Percentiles rank a stretch among this genome's conserved stretches.
phyloP scores from a whole-genome alignment of 768 basidiomycete genomes.

The Crucibulum laeve region DNA sequence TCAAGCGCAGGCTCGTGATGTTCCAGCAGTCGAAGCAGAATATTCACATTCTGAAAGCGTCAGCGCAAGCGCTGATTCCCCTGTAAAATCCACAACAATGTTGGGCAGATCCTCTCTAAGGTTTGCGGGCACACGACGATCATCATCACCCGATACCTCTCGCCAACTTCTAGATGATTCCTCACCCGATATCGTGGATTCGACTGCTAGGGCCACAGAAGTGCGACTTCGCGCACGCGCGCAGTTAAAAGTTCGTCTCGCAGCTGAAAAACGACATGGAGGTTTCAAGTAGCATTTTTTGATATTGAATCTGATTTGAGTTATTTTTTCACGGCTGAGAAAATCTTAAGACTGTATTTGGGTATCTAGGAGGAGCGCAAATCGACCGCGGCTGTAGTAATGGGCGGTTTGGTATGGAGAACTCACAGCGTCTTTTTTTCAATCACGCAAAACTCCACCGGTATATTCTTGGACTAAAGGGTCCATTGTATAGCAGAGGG shows the following conservation, averaged over 20 bases:
- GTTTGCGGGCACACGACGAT: constrained; percentile 3
- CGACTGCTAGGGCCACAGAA: constrained; percentile 29
- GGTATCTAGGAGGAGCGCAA: too few relatives aligned
- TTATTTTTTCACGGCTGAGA: neutral
- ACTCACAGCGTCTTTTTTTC: too few relatives aligned
- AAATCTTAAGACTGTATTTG: too few relatives aligned
- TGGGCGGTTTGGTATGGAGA: too few relatives aligned
- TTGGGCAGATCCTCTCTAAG: constrained; percentile 13
- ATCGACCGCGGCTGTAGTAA: too few relatives aligned
- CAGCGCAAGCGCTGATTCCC: constrained; percentile 1
- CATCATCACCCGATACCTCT: constrained; percentile 6
- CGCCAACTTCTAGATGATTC: constrained; percentile 6
- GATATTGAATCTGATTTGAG: neutral
- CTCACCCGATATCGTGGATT: constrained; percentile 9
- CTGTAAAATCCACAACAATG: constrained; percentile 6
- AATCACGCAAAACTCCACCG: too few relatives aligned
- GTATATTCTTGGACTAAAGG: neutral
- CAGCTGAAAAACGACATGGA: constrained; percentile 31
- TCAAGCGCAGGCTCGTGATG: constrained; percentile 13
- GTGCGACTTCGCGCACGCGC: constrained; percentile 42
- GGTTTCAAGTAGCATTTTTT: neutral
- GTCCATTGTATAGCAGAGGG: neutral
- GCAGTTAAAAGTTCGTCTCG: constrained; percentile 42
- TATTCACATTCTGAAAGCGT: neutral
- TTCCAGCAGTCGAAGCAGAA: constrained; percentile 1